Percentiles rank a stretch among this genome's conserved stretches.
These are phyloP conservation scores for Xylaria venustula DNA, from an alignment of 495 filamentous ascomycete species.

Conservation along the genomic window DNA sequence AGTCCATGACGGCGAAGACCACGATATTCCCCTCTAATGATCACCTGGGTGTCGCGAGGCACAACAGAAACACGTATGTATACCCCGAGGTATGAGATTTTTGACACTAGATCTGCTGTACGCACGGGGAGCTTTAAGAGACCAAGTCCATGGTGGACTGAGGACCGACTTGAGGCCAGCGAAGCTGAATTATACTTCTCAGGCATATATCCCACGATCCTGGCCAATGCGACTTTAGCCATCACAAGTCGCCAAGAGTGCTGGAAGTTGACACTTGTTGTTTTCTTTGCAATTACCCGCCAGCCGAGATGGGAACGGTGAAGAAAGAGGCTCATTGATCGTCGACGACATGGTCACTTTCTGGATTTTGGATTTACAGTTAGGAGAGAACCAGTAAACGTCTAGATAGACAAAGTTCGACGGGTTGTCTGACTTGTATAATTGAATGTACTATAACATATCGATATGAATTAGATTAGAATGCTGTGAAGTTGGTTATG, in stretches of 20 bases:
- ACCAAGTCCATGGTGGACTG: neutral
- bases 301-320: slow-evolving; percentile 29
- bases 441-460: neutral
- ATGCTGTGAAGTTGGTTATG: too few species aligned
- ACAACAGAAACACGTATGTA: too few species aligned
- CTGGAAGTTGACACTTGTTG: slow-evolving; percentile 29
- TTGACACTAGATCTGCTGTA: too few species aligned
- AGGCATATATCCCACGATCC: neutral
- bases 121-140: neutral
- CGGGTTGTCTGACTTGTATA: neutral
- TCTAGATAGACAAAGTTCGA: too few species aligned
- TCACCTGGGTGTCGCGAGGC: too few species aligned
- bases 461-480: too few species aligned
- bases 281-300: slow-evolving; percentile 34
- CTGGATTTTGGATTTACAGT: neutral
- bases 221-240: slow-evolving; percentile 8
- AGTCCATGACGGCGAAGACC: slow-evolving; percentile 19
- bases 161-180: neutral
- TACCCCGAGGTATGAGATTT: too few species aligned
- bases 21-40: too few species aligned
- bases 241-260: neutral
- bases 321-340: slow-evolving; percentile 14
- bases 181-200: neutral
- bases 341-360: neutral
- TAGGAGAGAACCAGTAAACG: neutral